Conservation (phyloP, 257 asterid species). For the Thymus quinquecostatus region DNA sequence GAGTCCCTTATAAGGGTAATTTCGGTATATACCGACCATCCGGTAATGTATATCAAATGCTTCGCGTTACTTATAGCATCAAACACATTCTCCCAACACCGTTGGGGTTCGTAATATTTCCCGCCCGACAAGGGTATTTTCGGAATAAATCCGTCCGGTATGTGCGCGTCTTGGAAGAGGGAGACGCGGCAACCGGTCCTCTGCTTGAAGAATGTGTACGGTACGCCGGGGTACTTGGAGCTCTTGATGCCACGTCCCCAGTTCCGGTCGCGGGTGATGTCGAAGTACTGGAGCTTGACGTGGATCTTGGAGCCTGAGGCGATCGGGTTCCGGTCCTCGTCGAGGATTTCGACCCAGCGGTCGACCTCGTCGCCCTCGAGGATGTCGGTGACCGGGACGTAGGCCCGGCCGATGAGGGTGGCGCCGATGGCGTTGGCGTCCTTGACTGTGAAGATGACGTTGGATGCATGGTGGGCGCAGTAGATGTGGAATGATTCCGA, state of each 20-base stretch:
- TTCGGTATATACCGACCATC: constrained; percentile 90
- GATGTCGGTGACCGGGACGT: constrained; percentile 61
- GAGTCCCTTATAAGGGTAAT: constrained; percentile 69
- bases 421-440: constrained; percentile 74
- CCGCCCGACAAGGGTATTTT: constrained; percentile 71
- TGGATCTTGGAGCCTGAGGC: constrained; percentile 66
- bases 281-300: constrained; percentile 64
- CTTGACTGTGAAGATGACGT: constrained; percentile 70
- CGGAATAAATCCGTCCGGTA: constrained; percentile 73
- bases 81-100: constrained; percentile 85
- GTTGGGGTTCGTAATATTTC: constrained; percentile 60
- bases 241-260: constrained; percentile 74
- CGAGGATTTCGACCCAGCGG: constrained; percentile 70
- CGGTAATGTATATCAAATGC: constrained; percentile 85
- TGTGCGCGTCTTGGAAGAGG: constrained; percentile 77
- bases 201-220: constrained; percentile 76
- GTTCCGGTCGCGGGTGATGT: constrained; percentile 61
- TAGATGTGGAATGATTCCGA: constrained; percentile 73
- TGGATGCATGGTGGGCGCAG: constrained; percentile 72
- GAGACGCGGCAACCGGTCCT: constrained; percentile 76
- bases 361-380: constrained; percentile 77
- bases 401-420: constrained; percentile 78
- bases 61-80: constrained; percentile 78
- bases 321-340: constrained; percentile 56
- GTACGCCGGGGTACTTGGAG: constrained; percentile 76